Conservation (phyloP, 306 rosid species). For the Sicyos baderoa region DNA sequence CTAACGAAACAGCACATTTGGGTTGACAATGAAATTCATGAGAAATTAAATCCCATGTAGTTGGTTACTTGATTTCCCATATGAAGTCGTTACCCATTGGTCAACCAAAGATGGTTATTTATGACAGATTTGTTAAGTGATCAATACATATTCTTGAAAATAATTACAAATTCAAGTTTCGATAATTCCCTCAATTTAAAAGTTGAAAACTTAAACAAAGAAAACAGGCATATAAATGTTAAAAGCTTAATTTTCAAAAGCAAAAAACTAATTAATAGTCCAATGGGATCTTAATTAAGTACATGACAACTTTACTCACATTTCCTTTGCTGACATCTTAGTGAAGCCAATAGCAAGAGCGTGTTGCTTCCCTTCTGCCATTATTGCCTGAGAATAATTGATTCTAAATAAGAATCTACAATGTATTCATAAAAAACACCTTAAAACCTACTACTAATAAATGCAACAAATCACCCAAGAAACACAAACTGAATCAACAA, state of each 20-base stretch:
- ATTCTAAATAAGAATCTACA: slow-evolving; percentile 20
- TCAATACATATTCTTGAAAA: background rate
- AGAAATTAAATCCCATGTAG: no score
- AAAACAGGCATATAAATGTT: background rate
- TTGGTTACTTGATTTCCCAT: no score
- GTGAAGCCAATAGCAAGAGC: slow-evolving; percentile 99
- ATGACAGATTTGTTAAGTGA: background rate
- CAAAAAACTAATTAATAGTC: background rate
- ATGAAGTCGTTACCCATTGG: no score
- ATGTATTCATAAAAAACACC: background rate
- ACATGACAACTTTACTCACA: slow-evolving; percentile 42
- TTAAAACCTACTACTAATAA: background rate
- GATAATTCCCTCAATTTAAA: background rate
- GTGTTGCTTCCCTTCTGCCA: slow-evolving; percentile 98
- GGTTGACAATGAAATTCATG: no score
- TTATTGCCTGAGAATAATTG: slow-evolving; percentile 64
- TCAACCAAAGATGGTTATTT: no score
- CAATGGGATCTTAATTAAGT: background rate
- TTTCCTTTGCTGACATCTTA: slow-evolving; percentile 92
- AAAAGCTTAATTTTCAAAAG: background rate
- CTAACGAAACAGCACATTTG: no score
- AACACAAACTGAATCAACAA: background rate
- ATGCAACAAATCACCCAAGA: background rate
- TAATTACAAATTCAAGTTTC: background rate
- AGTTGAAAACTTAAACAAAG: background rate